Conservation (phyloP, 805 yeast genomes). For the Saturnispora halmiae region DNA sequence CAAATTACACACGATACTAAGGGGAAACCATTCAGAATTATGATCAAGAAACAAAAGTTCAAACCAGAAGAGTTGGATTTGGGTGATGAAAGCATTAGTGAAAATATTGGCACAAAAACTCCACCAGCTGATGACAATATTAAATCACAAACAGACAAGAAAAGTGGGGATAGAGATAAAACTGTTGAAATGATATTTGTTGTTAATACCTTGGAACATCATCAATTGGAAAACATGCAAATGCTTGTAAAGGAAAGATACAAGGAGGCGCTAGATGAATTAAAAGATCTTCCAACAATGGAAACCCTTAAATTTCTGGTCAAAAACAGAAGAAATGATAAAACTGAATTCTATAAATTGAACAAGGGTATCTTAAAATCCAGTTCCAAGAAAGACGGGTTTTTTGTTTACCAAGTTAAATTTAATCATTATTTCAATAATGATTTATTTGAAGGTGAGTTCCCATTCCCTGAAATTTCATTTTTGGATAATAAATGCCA, state of each 20-base stretch:
- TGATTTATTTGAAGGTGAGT: slow-evolving; percentile 13
- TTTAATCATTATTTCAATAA: slow-evolving; percentile 32
- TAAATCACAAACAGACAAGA: too few relatives aligned
- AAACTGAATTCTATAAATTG: slow-evolving; percentile 13
- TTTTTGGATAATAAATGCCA: slow-evolving; percentile 16
- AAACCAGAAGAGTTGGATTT: neutral
- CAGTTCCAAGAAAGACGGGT: slow-evolving; percentile 14
- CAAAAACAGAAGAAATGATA: slow-evolving; percentile 12
- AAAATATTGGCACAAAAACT: too few relatives aligned
- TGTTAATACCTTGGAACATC: slow-evolving; percentile 11
- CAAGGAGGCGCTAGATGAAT: neutral
- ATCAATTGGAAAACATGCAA: slow-evolving; percentile 12
- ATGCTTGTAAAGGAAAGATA: slow-evolving; percentile 19
- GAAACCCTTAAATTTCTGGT: slow-evolving; percentile 20
- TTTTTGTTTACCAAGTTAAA: slow-evolving; percentile 32
- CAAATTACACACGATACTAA: slow-evolving; percentile 27
- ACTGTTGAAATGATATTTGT: slow-evolving; percentile 11
- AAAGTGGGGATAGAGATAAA: neutral
- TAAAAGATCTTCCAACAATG: slow-evolving; percentile 13
- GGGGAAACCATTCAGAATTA: slow-evolving; percentile 31
- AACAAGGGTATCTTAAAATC: slow-evolving; percentile 16
- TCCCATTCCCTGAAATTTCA: slow-evolving; percentile 26
- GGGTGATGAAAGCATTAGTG: neutral
- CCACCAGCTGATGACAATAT: neutral
- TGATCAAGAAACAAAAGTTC: slow-evolving; percentile 15